These are phyloP conservation scores for Terfezia claveryi DNA, from an alignment of 495 filamentous ascomycete species.

Conservation along the genomic window DNA sequence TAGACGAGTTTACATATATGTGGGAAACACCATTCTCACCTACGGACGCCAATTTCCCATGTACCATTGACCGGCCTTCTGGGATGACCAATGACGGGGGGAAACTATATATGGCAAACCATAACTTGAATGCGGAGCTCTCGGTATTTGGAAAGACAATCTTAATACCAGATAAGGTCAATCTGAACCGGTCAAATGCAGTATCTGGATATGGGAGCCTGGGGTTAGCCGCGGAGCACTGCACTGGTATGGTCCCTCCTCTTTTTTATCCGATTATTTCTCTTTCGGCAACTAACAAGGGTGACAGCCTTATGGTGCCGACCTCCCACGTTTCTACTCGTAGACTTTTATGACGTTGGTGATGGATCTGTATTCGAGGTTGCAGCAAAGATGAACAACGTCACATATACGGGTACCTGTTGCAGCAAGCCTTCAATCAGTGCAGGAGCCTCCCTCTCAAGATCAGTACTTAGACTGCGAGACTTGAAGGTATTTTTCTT, in stretches of 20 bases:
- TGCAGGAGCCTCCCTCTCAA: too few relatives aligned
- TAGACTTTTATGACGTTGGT: constrained; percentile 37
- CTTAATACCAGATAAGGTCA: constrained; percentile 52
- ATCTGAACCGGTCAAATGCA: constrained; percentile 48
- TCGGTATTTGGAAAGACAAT: constrained; percentile 35
- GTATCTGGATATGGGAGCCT: constrained; percentile 44
- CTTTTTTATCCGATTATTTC: neutral
- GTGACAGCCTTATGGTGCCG: constrained; percentile 35
- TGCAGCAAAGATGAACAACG: constrained; percentile 64
- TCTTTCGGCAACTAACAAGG: neutral
- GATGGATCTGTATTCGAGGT: constrained; percentile 82
- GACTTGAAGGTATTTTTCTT: too few relatives aligned
- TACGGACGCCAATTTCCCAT: constrained; percentile 39
- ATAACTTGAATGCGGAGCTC: constrained; percentile 66
- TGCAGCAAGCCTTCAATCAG: neutral
- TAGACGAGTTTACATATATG: constrained; percentile 51
- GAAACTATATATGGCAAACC: constrained; percentile 74
- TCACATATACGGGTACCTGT: constrained; percentile 16
- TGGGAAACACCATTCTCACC: constrained; percentile 64
- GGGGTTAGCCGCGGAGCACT: constrained; percentile 44
- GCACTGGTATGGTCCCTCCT: constrained; percentile 31
- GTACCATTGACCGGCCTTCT: constrained; percentile 46
- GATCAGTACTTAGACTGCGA: too few relatives aligned
- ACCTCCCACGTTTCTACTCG: constrained; percentile 66
- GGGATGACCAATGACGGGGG: constrained; percentile 21